These are phyloP conservation scores for Zasmidium angulare DNA, from an alignment of 2,329 filamentous ascomycete species.

Conservation along the genomic window DNA sequence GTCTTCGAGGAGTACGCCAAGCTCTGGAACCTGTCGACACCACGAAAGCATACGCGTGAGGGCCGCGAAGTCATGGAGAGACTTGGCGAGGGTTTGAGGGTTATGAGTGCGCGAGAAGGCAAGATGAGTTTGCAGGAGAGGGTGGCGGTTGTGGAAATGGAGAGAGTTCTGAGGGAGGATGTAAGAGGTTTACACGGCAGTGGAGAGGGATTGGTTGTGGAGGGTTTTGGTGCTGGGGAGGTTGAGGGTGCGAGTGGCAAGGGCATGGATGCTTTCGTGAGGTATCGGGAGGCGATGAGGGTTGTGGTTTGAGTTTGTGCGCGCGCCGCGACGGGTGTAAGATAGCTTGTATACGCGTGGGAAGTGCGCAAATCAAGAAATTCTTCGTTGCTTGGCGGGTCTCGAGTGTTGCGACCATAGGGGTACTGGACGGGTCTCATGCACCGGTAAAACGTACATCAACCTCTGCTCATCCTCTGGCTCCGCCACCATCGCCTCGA, in stretches of 20 bases:
- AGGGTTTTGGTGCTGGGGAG: slow-evolving; percentile 20
- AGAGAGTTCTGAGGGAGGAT: slow-evolving; percentile 67
- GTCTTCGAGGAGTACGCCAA: slow-evolving; percentile 57
- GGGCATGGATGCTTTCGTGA: slow-evolving; percentile 41
- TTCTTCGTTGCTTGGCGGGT: no score
- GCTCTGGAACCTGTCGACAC: slow-evolving; percentile 24
- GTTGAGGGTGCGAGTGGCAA: slow-evolving; percentile 36
- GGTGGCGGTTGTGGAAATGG: slow-evolving; percentile 81
- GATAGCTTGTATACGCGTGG: no score
- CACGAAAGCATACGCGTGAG: slow-evolving; percentile 34
- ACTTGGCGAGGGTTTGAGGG: slow-evolving; percentile 38
- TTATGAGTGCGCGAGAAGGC: slow-evolving; percentile 42
- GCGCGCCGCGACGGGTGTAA: no score
- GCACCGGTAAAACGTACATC: no score
- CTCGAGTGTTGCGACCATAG: no score
- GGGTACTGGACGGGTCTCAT: no score
- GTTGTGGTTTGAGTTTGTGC: slow-evolving; percentile 70
- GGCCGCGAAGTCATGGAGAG: slow-evolving; percentile 27
- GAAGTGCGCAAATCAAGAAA: no score
- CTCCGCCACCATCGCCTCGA: no score
- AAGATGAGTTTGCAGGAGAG: slow-evolving; percentile 52
- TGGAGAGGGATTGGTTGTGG: slow-evolving; percentile 19
- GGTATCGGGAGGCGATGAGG: slow-evolving; percentile 65
- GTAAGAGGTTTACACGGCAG: slow-evolving; percentile 46
- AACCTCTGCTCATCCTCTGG: no score